phyloP scores from a whole-genome alignment of 2,329 filamentous ascomycete genomes.

The Aureobasidium subglaciale region DNA sequence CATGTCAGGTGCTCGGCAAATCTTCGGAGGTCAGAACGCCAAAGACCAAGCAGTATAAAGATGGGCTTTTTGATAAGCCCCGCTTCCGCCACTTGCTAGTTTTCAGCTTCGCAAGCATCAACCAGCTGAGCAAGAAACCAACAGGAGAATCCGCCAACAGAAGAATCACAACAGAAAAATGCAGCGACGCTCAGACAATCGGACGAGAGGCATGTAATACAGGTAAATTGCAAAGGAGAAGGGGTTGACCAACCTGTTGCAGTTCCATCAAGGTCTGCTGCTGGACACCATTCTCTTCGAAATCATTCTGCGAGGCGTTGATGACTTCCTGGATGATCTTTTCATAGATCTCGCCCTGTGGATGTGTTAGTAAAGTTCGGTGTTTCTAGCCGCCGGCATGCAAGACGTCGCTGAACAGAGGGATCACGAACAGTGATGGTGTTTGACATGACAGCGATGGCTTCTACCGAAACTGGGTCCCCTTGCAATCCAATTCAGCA shows the following conservation, averaged over 20 bases:
- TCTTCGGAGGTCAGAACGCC: neutral
- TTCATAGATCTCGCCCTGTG: slow-evolving; percentile 69
- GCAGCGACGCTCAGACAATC: neutral
- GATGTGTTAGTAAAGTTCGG: neutral
- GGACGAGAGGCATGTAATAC: neutral
- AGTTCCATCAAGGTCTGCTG: slow-evolving; percentile 80
- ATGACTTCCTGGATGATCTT: slow-evolving; percentile 76
- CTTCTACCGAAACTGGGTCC: neutral
- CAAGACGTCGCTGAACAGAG: neutral
- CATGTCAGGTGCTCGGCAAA: slow-evolving; percentile 13
- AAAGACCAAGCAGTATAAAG: slow-evolving; percentile 13
- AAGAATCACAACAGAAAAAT: neutral
- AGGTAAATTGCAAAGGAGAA: slow-evolving; percentile 18
- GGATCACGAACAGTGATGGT: slow-evolving; percentile 17
- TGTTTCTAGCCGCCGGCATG: neutral
- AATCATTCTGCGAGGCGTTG: slow-evolving; percentile 71
- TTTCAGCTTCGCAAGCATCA: slow-evolving; percentile 13
- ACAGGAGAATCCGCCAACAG: neutral
- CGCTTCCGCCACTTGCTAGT: slow-evolving; percentile 10
- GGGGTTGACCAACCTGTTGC: slow-evolving; percentile 58
- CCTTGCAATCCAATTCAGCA: no score
- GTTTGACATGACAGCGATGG: slow-evolving; percentile 18
- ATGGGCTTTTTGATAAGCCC: slow-evolving; percentile 11
- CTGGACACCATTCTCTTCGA: slow-evolving; percentile 92
- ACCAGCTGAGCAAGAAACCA: neutral